Evolutionary conservation across 164 flowering plant genomes (phyloP).

Genomic region (Nelumbo lutea): DNA sequence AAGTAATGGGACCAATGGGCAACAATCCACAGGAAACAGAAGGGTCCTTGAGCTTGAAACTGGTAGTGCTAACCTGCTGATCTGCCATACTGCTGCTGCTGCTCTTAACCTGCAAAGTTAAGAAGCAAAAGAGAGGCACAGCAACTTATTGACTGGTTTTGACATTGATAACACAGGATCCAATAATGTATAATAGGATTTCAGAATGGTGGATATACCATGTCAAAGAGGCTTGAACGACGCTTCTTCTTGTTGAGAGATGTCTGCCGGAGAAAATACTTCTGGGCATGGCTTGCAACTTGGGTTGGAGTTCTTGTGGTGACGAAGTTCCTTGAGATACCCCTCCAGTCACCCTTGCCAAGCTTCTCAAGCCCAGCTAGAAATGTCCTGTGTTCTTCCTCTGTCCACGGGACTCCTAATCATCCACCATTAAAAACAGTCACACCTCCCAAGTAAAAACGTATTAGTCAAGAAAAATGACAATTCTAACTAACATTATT

Average conservation of each 20-base stretch:
- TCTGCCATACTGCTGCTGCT: conserved; percentile 5
- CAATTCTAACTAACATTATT: background rate
- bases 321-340: conserved; percentile 71
- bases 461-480: background rate
- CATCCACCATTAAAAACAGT: conserved; percentile 5
- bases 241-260: conserved; percentile 59
- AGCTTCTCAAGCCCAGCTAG: conserved; percentile 69
- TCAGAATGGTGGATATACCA: conserved; percentile 35
- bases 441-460: background rate
- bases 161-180: background rate
- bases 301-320: conserved; percentile 82
- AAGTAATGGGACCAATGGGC: conserved; percentile 5
- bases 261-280: conserved; percentile 66
- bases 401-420: conserved; percentile 85
- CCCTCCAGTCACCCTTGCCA: conserved; percentile 94
- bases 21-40: conserved; percentile 3
- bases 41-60: conserved; percentile 9
- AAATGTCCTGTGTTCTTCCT: conserved; percentile 69
- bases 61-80: background rate
- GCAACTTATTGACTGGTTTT: background rate
- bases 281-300: conserved; percentile 95
- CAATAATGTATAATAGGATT: background rate
- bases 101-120: conserved; percentile 28
- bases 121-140: background rate
- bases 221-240: conserved; percentile 80